phyloP scores from a whole-genome alignment of 75 land plant genomes.

The Selaginella moellendorffii region DNA sequence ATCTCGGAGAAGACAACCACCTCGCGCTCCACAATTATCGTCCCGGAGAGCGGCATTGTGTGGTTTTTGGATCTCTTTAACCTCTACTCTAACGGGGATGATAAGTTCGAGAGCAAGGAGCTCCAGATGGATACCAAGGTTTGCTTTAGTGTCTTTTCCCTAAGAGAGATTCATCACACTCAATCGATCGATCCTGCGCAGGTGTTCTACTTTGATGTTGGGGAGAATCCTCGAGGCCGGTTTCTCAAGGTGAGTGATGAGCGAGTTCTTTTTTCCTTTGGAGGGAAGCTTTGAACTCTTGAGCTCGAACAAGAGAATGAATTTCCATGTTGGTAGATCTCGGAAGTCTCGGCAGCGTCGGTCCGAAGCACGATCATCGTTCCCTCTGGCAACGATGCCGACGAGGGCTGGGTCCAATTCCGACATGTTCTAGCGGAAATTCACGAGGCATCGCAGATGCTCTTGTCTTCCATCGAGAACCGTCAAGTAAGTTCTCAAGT shows the following conservation, averaged over 20 bases:
- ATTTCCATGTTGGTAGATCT: too few relatives aligned
- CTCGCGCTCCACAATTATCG: constrained; percentile 77
- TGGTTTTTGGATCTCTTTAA: constrained; percentile 81
- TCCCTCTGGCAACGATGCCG: constrained; percentile 65
- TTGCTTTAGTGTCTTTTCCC: background rate
- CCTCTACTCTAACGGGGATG: constrained; percentile 52
- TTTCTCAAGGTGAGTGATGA: constrained; percentile 71
- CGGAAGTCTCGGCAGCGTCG: constrained; percentile 81
- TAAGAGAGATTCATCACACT: background rate
- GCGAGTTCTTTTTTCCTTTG: constrained; percentile 3
- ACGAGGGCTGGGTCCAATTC: constrained; percentile 88
- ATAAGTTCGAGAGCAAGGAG: constrained; percentile 64
- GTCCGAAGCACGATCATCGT: constrained; percentile 92
- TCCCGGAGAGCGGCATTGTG: constrained; percentile 54
- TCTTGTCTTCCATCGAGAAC: constrained; percentile 29
- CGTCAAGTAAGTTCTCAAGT: too few relatives aligned
- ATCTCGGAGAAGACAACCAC: constrained; percentile 91
- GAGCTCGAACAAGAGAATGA: too few relatives aligned
- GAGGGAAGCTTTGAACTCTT: too few relatives aligned
- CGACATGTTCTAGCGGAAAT: constrained; percentile 70
- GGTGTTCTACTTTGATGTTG: constrained; percentile 89
- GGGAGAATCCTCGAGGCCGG: constrained; percentile 83
- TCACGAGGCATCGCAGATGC: constrained; percentile 57
- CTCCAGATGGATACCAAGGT: constrained; percentile 85
- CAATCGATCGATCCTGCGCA: constrained; percentile 20